phyloP scores from a whole-genome alignment of 257 asterid species.

The Nicotiana undulata region DNA sequence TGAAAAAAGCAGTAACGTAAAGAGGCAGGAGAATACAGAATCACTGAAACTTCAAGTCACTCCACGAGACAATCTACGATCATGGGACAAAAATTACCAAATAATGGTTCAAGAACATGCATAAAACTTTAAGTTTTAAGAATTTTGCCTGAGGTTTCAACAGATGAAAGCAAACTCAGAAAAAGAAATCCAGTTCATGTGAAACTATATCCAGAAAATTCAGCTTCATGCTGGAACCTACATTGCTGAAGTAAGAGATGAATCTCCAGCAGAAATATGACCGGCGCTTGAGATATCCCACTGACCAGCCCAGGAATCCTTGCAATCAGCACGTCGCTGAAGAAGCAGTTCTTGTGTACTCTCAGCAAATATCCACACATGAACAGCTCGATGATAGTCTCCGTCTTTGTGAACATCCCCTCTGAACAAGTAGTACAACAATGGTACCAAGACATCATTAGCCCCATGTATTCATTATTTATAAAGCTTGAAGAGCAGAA shows the following conservation, averaged over 20 bases:
- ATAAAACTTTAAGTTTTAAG: background rate
- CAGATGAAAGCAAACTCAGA: background rate
- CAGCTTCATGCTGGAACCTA: constrained; percentile 10
- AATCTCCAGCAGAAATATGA: constrained; percentile 93
- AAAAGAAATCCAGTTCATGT: background rate
- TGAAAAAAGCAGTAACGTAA: background rate
- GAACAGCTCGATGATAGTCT: constrained; percentile 90
- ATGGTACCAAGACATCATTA: background rate
- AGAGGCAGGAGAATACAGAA: background rate
- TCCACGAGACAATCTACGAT: background rate
- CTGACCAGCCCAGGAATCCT: constrained; percentile 93
- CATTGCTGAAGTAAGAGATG: constrained; percentile 88
- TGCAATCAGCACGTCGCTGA: constrained; percentile 73
- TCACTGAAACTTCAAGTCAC: background rate
- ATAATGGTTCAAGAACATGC: background rate
- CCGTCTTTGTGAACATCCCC: constrained; percentile 78
- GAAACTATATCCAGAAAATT: background rate
- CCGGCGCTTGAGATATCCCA: constrained; percentile 99
- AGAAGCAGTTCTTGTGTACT: constrained; percentile 73
- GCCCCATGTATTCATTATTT: too few relatives aligned
- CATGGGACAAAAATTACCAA: background rate
- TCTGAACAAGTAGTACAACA: constrained; percentile 31
- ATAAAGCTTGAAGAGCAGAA: too few relatives aligned
- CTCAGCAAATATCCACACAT: constrained; percentile 89
- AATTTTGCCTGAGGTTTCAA: background rate